Base-by-base conservation (phyloP, 805 yeast species). In the Ogataea parapolymorpha region DNA sequence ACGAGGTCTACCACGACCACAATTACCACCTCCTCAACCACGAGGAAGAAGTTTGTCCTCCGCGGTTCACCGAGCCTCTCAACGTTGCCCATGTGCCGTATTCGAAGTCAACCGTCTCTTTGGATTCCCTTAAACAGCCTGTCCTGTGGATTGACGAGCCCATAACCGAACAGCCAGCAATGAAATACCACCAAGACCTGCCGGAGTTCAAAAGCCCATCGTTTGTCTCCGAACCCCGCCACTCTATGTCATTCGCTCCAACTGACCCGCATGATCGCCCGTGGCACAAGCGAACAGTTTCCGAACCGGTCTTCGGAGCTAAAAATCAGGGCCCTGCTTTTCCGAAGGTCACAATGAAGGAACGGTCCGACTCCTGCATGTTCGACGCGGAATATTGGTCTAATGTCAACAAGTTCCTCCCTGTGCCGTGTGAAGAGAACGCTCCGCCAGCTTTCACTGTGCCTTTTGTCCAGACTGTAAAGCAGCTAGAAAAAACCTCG, bases 271-370 rank as follows among this genome's bases (percentile, higher is more conserved):
- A 17, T 7, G 6, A 11, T 7, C 39, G 37, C 7, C 44, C 40
- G 9, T 14, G 27, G 14, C 32, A 31, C 20, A 33, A 34, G 6
- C 29, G 50, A 22, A 41, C 50, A 25, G 45, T 41, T 17, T 46
- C 52, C 9, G 50, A 46, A 26, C 50, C 50, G 5, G 31, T 37
- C 10, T 15, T 43, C 13, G 26, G 29, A 14, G 17, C 30, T 6
- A 10, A 25, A 7, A 4, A 32, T 2, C n/a, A 20, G 5, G 14
- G 12, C 9, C 46, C 39, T 14, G 39, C 47, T 11, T 32, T 48
- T 13, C 51, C 51, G 5, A 44, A 44, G 25, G 51, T 48, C 28
- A 48, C 51, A 4, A 48, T 48, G 51, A 48, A 48, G 23, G 41
- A 29, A 17, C 42, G 42, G 13, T 39, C 39, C 13, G 37, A 28